phyloP scores from a whole-genome alignment of 2,329 filamentous ascomycete genomes.

The Leptographium flavum region DNA sequence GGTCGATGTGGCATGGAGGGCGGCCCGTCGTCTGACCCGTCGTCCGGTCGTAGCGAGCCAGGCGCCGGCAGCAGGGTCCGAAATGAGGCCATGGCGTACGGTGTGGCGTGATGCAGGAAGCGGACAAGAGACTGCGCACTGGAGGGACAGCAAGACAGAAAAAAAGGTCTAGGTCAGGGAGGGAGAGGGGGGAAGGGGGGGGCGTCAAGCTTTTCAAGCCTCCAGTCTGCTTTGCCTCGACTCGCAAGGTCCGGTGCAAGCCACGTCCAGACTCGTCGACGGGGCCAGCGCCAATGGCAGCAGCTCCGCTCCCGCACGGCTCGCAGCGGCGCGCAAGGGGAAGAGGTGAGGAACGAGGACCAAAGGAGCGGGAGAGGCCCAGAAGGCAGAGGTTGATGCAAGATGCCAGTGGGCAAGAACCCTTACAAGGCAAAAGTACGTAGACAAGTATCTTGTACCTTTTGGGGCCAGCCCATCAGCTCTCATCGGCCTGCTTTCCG shows the following conservation, averaged over 20 bases:
- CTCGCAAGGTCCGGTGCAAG: too few relatives aligned
- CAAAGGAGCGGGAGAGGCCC: neutral
- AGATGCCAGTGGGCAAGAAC: too few relatives aligned
- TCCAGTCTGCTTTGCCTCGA: too few relatives aligned
- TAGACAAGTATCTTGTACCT: neutral
- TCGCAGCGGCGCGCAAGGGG: too few relatives aligned
- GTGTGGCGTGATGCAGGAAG: neutral
- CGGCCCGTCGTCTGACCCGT: conserved; percentile 1
- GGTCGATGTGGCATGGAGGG: neutral
- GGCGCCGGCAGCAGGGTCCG: conserved; percentile 9
- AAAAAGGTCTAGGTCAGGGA: neutral
- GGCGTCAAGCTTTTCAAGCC: too few relatives aligned
- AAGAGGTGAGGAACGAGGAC: neutral
- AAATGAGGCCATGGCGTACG: conserved; percentile 5
- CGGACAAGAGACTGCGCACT: neutral
- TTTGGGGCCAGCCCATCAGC: neutral
- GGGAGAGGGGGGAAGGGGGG: neutral
- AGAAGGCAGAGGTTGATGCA: too few relatives aligned
- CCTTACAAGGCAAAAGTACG: neutral
- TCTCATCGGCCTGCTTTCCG: neutral
- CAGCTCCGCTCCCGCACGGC: too few relatives aligned
- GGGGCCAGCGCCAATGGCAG: too few relatives aligned
- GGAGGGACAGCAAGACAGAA: neutral
- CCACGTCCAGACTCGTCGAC: too few relatives aligned
- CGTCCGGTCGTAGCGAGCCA: neutral